phyloP scores from a whole-genome alignment of 2,329 filamentous ascomycete genomes.

The Colletotrichum abscissum region DNA sequence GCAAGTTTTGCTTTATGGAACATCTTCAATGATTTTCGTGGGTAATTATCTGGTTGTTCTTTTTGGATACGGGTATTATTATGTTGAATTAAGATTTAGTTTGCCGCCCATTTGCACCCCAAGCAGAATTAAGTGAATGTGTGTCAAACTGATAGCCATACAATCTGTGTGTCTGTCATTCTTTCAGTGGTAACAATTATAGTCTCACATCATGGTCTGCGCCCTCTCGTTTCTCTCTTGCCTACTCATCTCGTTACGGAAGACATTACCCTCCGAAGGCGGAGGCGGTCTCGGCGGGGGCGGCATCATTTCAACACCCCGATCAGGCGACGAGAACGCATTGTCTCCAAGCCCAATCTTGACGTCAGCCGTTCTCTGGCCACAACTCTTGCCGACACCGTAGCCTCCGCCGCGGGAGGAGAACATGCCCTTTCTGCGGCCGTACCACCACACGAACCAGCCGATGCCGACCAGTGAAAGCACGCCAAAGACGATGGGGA shows the following conservation, averaged over 20 bases:
- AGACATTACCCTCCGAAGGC: conserved; percentile 19
- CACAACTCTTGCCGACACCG: conserved; percentile 33
- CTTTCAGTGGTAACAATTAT: background rate
- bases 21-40: background rate
- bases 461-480: conserved; percentile 20
- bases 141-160: background rate
- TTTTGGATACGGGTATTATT: background rate
- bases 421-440: conserved; percentile 26
- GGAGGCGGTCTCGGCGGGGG: conserved; percentile 22
- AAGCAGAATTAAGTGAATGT: background rate
- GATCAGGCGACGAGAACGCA: conserved; percentile 27
- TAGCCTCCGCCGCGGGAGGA: conserved; percentile 31
- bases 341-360: conserved; percentile 19
- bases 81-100: background rate
- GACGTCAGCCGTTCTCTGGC: conserved; percentile 19
- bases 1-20: background rate
- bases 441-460: conserved; percentile 34
- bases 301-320: conserved; percentile 34
- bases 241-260: conserved; percentile 31
- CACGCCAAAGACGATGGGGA: conserved; percentile 32
- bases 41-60: no score
- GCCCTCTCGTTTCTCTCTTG: conserved; percentile 30
- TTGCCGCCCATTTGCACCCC: no score
- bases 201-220: conserved; percentile 6
- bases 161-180: background rate